Base-by-base conservation (phyloP, 768 basidiomycete species). In the Tulasnella sp. region DNA sequence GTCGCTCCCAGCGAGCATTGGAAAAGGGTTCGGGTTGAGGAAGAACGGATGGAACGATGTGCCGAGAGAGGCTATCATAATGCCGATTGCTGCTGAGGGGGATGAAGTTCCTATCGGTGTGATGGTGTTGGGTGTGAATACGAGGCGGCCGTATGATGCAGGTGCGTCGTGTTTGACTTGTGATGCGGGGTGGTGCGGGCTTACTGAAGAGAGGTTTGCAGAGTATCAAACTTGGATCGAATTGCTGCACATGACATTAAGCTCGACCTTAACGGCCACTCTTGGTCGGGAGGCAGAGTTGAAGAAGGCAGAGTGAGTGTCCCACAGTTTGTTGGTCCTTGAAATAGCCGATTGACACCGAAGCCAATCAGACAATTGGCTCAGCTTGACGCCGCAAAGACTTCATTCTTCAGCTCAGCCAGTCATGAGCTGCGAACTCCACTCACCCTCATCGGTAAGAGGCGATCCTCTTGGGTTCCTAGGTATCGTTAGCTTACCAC, bases 381-480 rank as follows among this genome's bases (percentile, higher is more conserved):
- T 14, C 80, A 82, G 71, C 80, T 84, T 14, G 84, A 84, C 58
- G 80, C 81, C 6, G 84, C 84, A 2, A 84, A 84, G 68, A 83
- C 83, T 6, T 78, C 83, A 5, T 83, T 84, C 72, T 84, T 84
- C 82, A 81, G 80, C 71, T 84, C 82, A 36, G 82, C 79, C 14
- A 83, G 82, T 52, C 83, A 84, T 74, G 83, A 84, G 77, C 81
- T 84, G 44, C 77, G 84, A 48, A 84, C 84, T 7, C 84, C 84
- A 10, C 76, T 84, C 18, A 84, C 84, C 7, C 80, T 84, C 18
- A 84, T 84, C 40, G 78, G 78, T 79, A 46, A 36, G 44, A n/a
- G 3, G 44, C 14, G 44, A 14, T 44, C 44, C 16, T 18, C 44
- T 24, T 31, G 14, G 42, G 0, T 19, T n/a, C 10, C 18, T 68